Conservation (phyloP, 805 yeast genomes). For the Yamadazyma nakazawae region DNA sequence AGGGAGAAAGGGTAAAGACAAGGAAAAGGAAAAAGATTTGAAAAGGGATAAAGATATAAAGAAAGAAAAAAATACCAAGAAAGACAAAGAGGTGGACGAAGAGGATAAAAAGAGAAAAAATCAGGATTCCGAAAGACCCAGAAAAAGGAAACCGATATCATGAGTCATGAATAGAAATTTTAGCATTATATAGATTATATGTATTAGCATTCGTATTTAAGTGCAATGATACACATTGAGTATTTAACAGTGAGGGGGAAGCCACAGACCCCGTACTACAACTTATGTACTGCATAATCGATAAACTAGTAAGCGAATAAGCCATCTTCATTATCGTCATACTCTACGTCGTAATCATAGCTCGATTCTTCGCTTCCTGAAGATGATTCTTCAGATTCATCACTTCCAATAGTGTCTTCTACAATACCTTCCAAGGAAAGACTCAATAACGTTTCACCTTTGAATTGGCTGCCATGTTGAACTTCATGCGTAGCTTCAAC, state of each 20-base stretch:
- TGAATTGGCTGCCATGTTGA: constrained; percentile 48
- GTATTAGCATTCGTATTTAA: not conserved
- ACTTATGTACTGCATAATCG: not conserved
- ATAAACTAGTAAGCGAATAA: constrained; percentile 37
- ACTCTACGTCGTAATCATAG: constrained; percentile 35
- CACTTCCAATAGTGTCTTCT: constrained; percentile 30
- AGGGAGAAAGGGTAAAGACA: constrained; percentile 5
- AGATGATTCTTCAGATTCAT: constrained; percentile 27
- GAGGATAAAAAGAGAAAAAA: constrained; percentile 9
- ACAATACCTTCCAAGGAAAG: constrained; percentile 42
- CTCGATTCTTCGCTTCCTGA: constrained; percentile 26
- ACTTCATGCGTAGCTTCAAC: constrained; percentile 80
- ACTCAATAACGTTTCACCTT: constrained; percentile 56
- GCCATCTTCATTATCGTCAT: constrained; percentile 59
- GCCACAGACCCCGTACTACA: not conserved
- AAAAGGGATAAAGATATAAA: constrained; percentile 5
- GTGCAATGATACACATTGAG: not conserved
- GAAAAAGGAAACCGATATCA: constrained; percentile 19
- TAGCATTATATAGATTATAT: constrained; percentile 2
- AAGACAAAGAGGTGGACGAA: not conserved
- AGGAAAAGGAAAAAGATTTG: constrained; percentile 7
- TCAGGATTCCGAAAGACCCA: not conserved
- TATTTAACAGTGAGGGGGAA: not conserved
- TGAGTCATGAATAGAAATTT: not conserved
- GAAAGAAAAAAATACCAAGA: constrained; percentile 5